Evolutionary conservation across 805 yeast species (phyloP), one percentile per base, ranked within the genome.

Genomic region (Peterozyma xylosa): DNA sequence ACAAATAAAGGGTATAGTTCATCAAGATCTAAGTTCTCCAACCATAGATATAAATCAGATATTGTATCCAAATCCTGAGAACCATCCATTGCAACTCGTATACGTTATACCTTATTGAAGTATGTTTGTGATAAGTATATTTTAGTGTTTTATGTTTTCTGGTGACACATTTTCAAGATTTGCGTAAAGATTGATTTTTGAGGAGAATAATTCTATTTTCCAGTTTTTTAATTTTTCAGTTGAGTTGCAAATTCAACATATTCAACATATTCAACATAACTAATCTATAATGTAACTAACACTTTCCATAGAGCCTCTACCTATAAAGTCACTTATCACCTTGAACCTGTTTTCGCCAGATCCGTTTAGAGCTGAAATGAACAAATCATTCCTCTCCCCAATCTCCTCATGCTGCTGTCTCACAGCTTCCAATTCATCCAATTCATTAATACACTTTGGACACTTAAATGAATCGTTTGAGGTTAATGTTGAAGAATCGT

Each of bases 281-380:
- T 39, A 45, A 30, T 37, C 30, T 10, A 48, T 13, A 30, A 45
- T 37, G 30, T 42, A 43, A 27, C 40, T 42, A 15, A 43, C 35
- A 47, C 61, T 60, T 40, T 82, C 87, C 78, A 90, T 74, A 0
- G 84, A 91, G 2, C 99, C 99, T 46, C 89, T 75, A 2, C 96
- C 96, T 38, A 90, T 74, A 58, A 82, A 90, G 44, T 87, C 95
- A 46, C 83, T 74, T 42, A 91, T 74, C 3, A 82, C 81, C 55
- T 79, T 82, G 59, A 90, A 82, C 50, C 86, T 74, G 4, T 62
- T 71, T 35, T 71, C 62, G 2, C 64, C 65, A 2, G 59, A 63
- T 35, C 71, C 78, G 18, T 65, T 54, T 45, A 93, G 60, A 5
- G 82, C 71, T 32, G 71, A 67, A 42, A 75, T 67, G 54, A 93